phyloP scores from a whole-genome alignment of 2,329 filamentous ascomycete genomes.

The Aspergillus uvarum region DNA sequence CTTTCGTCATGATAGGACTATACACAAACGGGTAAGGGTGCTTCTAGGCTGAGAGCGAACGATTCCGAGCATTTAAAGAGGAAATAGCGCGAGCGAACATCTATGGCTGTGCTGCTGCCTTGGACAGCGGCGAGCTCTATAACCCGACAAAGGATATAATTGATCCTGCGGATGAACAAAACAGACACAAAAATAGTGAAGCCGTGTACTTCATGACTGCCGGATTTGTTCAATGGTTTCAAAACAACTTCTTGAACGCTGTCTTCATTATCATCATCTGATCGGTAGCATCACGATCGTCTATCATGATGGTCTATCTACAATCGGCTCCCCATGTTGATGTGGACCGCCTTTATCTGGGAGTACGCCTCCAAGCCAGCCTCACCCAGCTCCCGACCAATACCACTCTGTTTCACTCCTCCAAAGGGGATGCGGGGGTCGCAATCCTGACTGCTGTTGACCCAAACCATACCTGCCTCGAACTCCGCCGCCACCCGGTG shows the following conservation, averaged over 20 bases:
- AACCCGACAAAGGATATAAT: not conserved
- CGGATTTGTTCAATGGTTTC: not conserved
- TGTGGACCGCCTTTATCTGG: constrained; percentile 43
- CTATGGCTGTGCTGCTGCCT: not conserved
- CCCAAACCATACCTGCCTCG: constrained; percentile 50
- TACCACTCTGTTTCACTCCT: constrained; percentile 49
- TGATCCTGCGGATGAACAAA: not conserved
- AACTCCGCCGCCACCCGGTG: constrained; percentile 44
- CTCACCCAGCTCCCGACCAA: constrained; percentile 51
- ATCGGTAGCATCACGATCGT: not conserved
- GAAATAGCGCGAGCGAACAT: not conserved
- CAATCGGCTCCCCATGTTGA: constrained; percentile 40
- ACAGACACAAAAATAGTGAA: not conserved
- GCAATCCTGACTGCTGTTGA: constrained; percentile 46
- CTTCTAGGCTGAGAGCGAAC: too few relatives aligned
- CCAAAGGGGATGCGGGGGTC: constrained; percentile 45
- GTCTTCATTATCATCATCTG: not conserved
- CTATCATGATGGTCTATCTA: not conserved
- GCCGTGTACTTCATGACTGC: not conserved
- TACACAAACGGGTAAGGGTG: too few relatives aligned
- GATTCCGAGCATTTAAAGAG: not conserved
- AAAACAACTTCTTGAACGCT: not conserved
- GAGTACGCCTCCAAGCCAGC: constrained; percentile 43
- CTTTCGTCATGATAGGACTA: not conserved
- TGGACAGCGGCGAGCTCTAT: not conserved